A percentile compares a stretch with the other conserved stretches of the same genome.
phyloP scores from a whole-genome alignment of 352 stramenopile genomes.

The Globisporangium radiosum region DNA sequence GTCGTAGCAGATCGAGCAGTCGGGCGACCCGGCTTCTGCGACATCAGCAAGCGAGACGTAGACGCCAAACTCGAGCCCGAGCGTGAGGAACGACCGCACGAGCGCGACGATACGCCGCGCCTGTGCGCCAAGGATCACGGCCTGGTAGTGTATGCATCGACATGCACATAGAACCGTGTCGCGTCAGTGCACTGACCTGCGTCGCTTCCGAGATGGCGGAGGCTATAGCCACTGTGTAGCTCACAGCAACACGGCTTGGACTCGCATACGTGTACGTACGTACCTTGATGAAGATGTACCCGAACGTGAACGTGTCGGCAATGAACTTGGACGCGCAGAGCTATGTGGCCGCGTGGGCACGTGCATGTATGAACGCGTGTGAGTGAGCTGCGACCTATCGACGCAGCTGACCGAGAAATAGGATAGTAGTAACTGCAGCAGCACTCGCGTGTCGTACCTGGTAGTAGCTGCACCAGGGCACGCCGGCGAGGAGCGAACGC shows the following conservation, averaged over 20 bases:
- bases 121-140: conserved; percentile 51
- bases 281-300: conserved; percentile 76
- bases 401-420: too few relatives aligned
- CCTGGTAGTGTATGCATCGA: conserved; percentile 16
- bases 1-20: conserved; percentile 85
- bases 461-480: conserved; percentile 80
- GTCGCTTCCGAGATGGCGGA: too few relatives aligned
- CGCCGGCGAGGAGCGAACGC: conserved; percentile 41
- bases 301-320: conserved; percentile 64
- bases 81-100: conserved; percentile 47
- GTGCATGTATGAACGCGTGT: background rate
- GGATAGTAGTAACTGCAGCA: background rate
- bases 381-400: too few relatives aligned
- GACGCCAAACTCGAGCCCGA: conserved; percentile 57
- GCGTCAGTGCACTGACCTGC: too few relatives aligned
- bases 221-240: too few relatives aligned
- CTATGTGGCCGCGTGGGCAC: conserved; percentile 4
- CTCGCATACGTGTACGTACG: background rate
- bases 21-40: conserved; percentile 45
- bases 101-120: conserved; percentile 38
- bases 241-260: too few relatives aligned
- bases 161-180: background rate
- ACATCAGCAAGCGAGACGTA: conserved; percentile 62
- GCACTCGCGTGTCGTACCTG: conserved; percentile 17
- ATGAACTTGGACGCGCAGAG: conserved; percentile 68